phyloP scores from a whole-genome alignment of 257 asterid species.

The Marsdenia floribunda region DNA sequence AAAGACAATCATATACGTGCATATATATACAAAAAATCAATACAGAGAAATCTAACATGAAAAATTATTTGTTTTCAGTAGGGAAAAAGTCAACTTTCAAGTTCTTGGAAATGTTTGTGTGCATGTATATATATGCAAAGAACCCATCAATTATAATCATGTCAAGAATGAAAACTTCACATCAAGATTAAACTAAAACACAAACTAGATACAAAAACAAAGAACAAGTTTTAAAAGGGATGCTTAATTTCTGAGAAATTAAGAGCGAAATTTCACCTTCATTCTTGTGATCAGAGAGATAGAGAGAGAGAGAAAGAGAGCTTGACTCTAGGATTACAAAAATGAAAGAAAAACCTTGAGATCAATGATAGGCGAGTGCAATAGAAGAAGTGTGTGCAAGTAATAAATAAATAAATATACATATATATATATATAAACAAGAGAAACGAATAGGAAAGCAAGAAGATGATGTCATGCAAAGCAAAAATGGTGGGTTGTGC shows the following conservation, averaged over 20 bases:
- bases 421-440: background rate
- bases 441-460: background rate
- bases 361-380: background rate
- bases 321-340: conserved; percentile 8
- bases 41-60: background rate
- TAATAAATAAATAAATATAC: too few species aligned
- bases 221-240: background rate
- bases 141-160: background rate
- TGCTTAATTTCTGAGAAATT: conserved; percentile 4
- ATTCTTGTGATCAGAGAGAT: background rate
- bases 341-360: background rate
- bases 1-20: too few species aligned
- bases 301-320: background rate
- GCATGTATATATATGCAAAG: too few species aligned
- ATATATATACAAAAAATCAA: too few species aligned
- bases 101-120: background rate
- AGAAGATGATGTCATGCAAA: background rate
- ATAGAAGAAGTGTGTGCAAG: background rate
- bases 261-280: conserved; percentile 21
- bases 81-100: background rate
- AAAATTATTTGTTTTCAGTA: too few species aligned
- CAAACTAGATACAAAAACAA: background rate
- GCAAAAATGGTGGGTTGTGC: background rate
- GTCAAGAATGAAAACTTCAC: background rate
- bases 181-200: background rate